Evolutionary conservation across 2,329 filamentous ascomycete species (phyloP).

Genomic region (Stagonosporopsis chrysanthemi): DNA sequence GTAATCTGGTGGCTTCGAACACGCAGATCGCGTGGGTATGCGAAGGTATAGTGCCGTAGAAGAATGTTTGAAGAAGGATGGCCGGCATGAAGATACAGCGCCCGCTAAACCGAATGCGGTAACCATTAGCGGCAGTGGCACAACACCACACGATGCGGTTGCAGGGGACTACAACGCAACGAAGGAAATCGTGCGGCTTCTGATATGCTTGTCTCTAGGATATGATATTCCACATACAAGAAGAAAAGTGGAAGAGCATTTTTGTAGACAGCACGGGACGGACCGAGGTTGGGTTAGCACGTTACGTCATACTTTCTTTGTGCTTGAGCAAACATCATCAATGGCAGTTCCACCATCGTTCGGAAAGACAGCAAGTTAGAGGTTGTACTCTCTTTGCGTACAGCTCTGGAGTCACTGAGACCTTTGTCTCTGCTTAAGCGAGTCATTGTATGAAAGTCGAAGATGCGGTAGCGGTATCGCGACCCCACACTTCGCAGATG

Average conservation of each 20-base stretch:
- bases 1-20: conserved; percentile 24
- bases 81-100: no score
- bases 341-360: background rate
- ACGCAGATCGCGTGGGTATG: conserved; percentile 22
- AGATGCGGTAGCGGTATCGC: background rate
- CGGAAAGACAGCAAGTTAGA: background rate
- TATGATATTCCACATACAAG: background rate
- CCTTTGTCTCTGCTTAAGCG: background rate
- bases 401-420: background rate
- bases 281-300: conserved; percentile 3
- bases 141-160: background rate
- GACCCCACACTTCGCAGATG: conserved; percentile 20
- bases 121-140: background rate
- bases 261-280: background rate
- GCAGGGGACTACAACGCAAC: background rate
- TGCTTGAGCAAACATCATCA: background rate
- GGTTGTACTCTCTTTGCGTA: background rate
- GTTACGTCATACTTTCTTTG: conserved; percentile 3
- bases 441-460: conserved; percentile 29
- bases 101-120: background rate
- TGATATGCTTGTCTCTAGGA: background rate
- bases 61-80: no score
- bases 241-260: background rate
- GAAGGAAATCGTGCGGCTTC: no score
- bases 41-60: conserved; percentile 16